Percentiles rank a stretch among this genome's conserved stretches.
Evolutionary conservation across 2,329 filamentous ascomycete genomes (phyloP).

Genomic region (Pezicula carpinea): DNA sequence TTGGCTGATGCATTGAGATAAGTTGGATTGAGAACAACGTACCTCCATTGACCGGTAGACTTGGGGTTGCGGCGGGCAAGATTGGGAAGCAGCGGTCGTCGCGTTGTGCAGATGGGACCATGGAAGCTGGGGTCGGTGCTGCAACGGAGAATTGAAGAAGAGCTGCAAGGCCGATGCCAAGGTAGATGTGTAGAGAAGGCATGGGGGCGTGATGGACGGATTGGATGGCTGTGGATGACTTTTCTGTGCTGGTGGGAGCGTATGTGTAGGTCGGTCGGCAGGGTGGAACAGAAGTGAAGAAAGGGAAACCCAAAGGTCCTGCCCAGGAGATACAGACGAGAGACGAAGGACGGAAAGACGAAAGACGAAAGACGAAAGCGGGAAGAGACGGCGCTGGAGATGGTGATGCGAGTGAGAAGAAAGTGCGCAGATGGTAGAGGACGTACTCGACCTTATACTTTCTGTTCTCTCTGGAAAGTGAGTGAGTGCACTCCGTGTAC

Average conservation of each 20-base stretch:
- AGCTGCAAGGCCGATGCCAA: slow-evolving; percentile 16
- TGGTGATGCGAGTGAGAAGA: not conserved
- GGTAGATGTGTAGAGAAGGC: slow-evolving; percentile 21
- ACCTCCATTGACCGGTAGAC: slow-evolving; percentile 19
- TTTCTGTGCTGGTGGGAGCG: too few relatives aligned
- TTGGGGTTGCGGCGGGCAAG: slow-evolving; percentile 5
- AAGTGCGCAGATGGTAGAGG: not conserved
- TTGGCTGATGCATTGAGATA: slow-evolving; percentile 2
- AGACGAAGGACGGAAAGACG: not conserved
- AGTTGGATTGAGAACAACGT: slow-evolving; percentile 5
- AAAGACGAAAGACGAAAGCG: not conserved
- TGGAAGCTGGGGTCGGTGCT: slow-evolving; percentile 7
- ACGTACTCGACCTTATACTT: not conserved
- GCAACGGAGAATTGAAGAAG: slow-evolving; percentile 15
- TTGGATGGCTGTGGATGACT: not conserved
- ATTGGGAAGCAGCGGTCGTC: not conserved
- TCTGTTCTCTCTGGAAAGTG: not conserved
- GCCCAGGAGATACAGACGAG: not conserved
- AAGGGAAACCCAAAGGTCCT: not conserved
- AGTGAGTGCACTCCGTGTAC: not conserved
- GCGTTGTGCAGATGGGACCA: not conserved
- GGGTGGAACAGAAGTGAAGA: not conserved
- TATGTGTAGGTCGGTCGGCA: not conserved
- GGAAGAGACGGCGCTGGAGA: not conserved
- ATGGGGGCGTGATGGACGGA: slow-evolving; percentile 8